phyloP scores from a whole-genome alignment of 805 yeast genomes.

The Phaffomyces thermotolerans region DNA sequence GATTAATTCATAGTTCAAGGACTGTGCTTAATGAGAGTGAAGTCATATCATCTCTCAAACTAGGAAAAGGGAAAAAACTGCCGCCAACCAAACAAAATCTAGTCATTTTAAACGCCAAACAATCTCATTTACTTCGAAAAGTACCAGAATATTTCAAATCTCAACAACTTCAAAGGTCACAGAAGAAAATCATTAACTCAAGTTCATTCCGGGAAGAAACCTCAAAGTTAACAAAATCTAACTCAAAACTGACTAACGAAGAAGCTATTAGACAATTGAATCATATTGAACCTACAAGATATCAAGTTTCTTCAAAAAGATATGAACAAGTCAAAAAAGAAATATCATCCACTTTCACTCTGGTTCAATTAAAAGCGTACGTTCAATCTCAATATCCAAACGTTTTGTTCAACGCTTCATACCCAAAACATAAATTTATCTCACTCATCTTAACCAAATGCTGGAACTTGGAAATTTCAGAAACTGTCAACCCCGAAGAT shows the following conservation, averaged over 20 bases:
- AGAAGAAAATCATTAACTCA: neutral
- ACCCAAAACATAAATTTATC: slow-evolving; percentile 6
- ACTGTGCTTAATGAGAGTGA: neutral
- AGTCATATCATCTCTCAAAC: neutral
- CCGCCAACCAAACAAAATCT: slow-evolving; percentile 18
- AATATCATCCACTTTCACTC: slow-evolving; percentile 10
- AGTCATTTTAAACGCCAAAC: slow-evolving; percentile 18
- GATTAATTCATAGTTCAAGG: neutral
- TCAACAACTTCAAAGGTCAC: neutral
- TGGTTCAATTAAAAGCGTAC: slow-evolving; percentile 13
- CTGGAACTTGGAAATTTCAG: slow-evolving; percentile 15
- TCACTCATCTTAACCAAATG: slow-evolving; percentile 7
- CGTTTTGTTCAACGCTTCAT: neutral
- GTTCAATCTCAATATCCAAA: neutral
- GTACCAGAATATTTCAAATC: slow-evolving; percentile 3
- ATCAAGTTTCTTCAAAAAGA: slow-evolving; percentile 12
- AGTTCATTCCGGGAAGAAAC: neutral
- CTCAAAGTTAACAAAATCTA: too few species aligned
- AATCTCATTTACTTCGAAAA: slow-evolving; percentile 14
- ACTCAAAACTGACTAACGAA: slow-evolving; percentile 6
- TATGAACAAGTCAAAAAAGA: slow-evolving; percentile 14
- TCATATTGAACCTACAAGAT: slow-evolving; percentile 13
- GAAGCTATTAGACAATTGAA: slow-evolving; percentile 6
- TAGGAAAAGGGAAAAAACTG: slow-evolving; percentile 21
- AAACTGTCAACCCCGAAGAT: slow-evolving; percentile 9